Evolutionary conservation across 2,329 filamentous ascomycete genomes (phyloP).

Genomic region (Cercospora zeae-maydis): DNA sequence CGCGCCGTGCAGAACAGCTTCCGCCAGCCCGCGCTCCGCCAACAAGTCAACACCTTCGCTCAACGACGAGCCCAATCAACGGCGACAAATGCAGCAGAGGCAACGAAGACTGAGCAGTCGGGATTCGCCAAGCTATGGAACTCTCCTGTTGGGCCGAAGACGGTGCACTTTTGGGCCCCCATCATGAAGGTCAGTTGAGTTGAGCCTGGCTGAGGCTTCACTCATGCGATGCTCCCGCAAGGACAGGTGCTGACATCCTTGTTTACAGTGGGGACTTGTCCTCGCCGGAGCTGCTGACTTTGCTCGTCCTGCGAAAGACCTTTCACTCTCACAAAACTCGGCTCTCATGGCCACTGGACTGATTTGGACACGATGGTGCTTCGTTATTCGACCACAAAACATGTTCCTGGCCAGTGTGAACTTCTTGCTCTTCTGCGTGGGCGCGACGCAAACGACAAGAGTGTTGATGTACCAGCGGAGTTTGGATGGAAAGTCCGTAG

Average conservation of each 20-base stretch:
- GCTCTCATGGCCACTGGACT: constrained; percentile 85
- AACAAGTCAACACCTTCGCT: constrained; percentile 39
- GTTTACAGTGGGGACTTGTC: constrained; percentile 79
- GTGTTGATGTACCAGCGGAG: constrained; percentile 65
- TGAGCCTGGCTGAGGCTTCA: background rate
- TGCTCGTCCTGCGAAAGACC: constrained; percentile 82
- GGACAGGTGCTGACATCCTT: background rate
- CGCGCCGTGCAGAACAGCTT: constrained; percentile 54
- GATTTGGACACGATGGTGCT: constrained; percentile 99
- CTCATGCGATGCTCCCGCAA: background rate
- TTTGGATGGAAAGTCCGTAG: constrained; percentile 54
- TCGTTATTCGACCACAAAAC: constrained; percentile 94
- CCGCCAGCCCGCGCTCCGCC: constrained; percentile 53
- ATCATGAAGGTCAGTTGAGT: constrained; percentile 70
- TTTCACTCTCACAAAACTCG: constrained; percentile 87
- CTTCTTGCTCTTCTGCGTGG: constrained; percentile 92
- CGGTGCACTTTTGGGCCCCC: constrained; percentile 98
- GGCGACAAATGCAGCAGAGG: constrained; percentile 49
- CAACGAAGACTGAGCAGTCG: constrained; percentile 38
- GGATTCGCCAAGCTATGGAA: constrained; percentile 67
- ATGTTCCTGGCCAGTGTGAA: constrained; percentile 91
- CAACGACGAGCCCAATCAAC: constrained; percentile 65
- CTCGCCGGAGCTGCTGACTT: constrained; percentile 90
- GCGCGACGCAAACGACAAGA: constrained; percentile 73
- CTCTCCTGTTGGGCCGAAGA: constrained; percentile 56